A percentile compares a stretch with the other conserved stretches of the same genome.
phyloP scores from a whole-genome alignment of 495 filamentous ascomycete genomes.

The Annulohypoxylon nitens region DNA sequence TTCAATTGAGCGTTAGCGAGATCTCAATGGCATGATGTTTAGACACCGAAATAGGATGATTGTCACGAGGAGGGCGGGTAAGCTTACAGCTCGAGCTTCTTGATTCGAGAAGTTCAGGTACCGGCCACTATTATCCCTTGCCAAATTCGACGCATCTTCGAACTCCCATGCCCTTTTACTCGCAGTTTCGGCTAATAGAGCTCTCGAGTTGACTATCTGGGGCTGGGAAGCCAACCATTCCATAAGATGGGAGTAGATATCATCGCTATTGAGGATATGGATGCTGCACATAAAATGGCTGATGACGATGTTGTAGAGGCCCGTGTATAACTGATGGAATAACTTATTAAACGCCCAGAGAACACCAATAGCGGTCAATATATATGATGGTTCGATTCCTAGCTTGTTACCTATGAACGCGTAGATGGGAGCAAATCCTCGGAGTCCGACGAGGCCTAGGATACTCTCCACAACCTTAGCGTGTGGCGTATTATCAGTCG shows the following conservation, averaged over 20 bases:
- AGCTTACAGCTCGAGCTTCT: slow-evolving; percentile 52
- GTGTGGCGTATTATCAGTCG: slow-evolving; percentile 16
- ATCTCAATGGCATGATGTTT: not conserved
- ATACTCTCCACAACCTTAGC: slow-evolving; percentile 49
- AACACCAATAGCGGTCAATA: slow-evolving; percentile 53
- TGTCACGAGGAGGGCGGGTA: not conserved
- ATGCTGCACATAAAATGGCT: slow-evolving; percentile 68
- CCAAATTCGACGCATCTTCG: slow-evolving; percentile 55
- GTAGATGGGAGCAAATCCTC: slow-evolving; percentile 44
- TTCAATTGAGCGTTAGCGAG: slow-evolving; percentile 27
- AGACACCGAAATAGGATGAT: not conserved
- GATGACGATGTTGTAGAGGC: slow-evolving; percentile 48
- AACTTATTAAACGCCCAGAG: slow-evolving; percentile 58
- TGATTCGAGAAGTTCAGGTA: slow-evolving; percentile 63
- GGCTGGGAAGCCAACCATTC: slow-evolving; percentile 70
- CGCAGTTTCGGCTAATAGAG: slow-evolving; percentile 69
- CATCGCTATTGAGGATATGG: slow-evolving; percentile 67
- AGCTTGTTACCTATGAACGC: slow-evolving; percentile 49
- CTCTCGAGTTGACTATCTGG: slow-evolving; percentile 64
- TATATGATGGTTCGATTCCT: slow-evolving; percentile 56
- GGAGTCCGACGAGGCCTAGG: slow-evolving; percentile 41
- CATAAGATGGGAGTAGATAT: slow-evolving; percentile 72
- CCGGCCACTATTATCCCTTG: slow-evolving; percentile 50
- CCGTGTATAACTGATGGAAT: slow-evolving; percentile 48
- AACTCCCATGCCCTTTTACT: slow-evolving; percentile 66